A percentile compares a stretch with the other conserved stretches of the same genome.
Evolutionary conservation across 768 basidiomycete species (phyloP).

Genomic region (Pilatotrama ljubarskyi): DNA sequence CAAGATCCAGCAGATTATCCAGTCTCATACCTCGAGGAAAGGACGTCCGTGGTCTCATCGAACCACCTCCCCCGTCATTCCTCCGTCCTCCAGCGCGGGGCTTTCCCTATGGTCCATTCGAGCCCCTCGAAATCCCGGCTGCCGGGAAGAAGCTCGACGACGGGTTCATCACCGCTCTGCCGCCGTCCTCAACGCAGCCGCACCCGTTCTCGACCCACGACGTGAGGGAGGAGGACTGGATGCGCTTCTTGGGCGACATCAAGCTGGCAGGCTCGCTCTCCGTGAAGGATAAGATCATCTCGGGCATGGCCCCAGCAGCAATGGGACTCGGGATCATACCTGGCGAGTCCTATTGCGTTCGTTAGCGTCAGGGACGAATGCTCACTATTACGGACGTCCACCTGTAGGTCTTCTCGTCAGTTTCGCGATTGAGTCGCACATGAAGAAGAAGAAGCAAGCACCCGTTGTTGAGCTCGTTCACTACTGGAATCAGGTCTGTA

Average conservation of each 20-base stretch:
- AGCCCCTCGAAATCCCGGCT: slow-evolving; percentile 33
- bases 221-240: slow-evolving; percentile 52
- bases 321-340: slow-evolving; percentile 13
- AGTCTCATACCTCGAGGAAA: not conserved
- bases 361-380: not conserved
- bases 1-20: not conserved
- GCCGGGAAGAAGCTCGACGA: slow-evolving; percentile 36
- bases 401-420: slow-evolving; percentile 34
- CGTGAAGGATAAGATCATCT: slow-evolving; percentile 13
- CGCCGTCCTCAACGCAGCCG: slow-evolving; percentile 37
- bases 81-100: slow-evolving; percentile 16
- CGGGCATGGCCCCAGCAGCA: slow-evolving; percentile 5
- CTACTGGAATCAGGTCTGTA: slow-evolving; percentile 51
- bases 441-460: slow-evolving; percentile 1
- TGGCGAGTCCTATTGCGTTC: not conserved
- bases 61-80: slow-evolving; percentile 27
- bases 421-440: slow-evolving; percentile 25
- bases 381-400: slow-evolving; percentile 33
- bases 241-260: slow-evolving; percentile 32
- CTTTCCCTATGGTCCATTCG: slow-evolving; percentile 33
- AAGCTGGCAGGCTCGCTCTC: slow-evolving; percentile 5
- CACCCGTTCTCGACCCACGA: slow-evolving; percentile 57
- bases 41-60: slow-evolving; percentile 8
- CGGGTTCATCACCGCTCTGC: slow-evolving; percentile 47
- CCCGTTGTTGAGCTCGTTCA: slow-evolving; percentile 30